Percentiles rank a stretch among this genome's conserved stretches.
Conservation (phyloP, 225 moss, liverwort and hornwort species). For the Anthoceros angustus region DNA sequence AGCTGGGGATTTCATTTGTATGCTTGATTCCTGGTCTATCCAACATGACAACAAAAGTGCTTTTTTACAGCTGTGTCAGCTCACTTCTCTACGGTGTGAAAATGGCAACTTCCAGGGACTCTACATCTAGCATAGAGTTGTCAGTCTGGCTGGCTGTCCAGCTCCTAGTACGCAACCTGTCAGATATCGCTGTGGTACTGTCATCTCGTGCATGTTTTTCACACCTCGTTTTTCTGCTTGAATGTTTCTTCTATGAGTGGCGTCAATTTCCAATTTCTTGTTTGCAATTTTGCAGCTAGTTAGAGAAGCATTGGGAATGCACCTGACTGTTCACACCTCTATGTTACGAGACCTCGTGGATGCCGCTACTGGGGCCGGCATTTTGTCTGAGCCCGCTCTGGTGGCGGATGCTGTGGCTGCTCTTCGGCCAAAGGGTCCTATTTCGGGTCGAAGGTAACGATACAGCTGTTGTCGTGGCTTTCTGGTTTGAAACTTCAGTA, state of each 20-base stretch:
- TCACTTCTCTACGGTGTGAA: slow-evolving; percentile 71
- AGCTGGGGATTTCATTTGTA: slow-evolving; percentile 89
- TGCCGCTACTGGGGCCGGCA: slow-evolving; percentile 70
- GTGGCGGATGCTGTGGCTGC: slow-evolving; percentile 72
- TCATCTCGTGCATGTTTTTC: too few relatives aligned
- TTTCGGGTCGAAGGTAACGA: slow-evolving; percentile 47
- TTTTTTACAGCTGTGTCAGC: slow-evolving; percentile 61
- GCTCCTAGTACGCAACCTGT: slow-evolving; percentile 55
- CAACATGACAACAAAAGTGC: slow-evolving; percentile 50
- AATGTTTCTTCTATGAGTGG: not conserved
- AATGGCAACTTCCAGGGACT: slow-evolving; percentile 21
- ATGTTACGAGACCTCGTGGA: slow-evolving; percentile 78
- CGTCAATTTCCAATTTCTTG: not conserved
- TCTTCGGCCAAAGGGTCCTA: slow-evolving; percentile 48
- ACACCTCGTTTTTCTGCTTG: not conserved
- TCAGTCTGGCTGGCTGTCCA: slow-evolving; percentile 95
- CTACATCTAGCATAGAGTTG: slow-evolving; percentile 70
- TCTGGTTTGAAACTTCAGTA: slow-evolving; percentile 1
- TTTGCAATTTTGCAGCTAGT: slow-evolving; percentile 56
- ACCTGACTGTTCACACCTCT: slow-evolving; percentile 57
- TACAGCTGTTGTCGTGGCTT: not conserved
- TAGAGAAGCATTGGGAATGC: slow-evolving; percentile 92
- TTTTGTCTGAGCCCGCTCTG: slow-evolving; percentile 59
- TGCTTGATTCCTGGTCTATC: slow-evolving; percentile 90
- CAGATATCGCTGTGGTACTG: slow-evolving; percentile 74